Percentiles rank a stretch among this genome's conserved stretches.
Evolutionary conservation across 805 yeast genomes (phyloP).

Genomic region (Ogataea pini): DNA sequence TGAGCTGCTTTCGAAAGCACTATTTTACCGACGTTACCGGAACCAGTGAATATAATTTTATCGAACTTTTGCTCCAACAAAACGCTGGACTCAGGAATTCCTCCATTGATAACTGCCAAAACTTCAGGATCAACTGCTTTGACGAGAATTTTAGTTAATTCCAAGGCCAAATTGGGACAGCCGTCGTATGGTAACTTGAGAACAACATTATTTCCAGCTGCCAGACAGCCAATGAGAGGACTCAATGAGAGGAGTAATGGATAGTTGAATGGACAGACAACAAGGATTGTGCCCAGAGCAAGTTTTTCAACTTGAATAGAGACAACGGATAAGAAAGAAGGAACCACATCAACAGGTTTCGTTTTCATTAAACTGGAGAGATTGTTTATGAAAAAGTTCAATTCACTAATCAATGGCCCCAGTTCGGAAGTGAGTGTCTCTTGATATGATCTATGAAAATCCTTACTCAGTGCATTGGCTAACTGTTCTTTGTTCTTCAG

Average conservation of each 20-base stretch:
- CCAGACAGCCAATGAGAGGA: constrained; percentile 77
- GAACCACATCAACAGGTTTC: constrained; percentile 39
- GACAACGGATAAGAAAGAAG: constrained; percentile 35
- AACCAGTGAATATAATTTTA: constrained; percentile 86
- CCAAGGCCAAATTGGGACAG: constrained; percentile 59
- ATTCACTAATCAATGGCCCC: constrained; percentile 50
- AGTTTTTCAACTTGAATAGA: constrained; percentile 37
- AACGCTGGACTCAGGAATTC: constrained; percentile 55
- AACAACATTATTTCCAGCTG: constrained; percentile 81
- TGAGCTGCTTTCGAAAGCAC: constrained; percentile 84
- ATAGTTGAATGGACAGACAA: constrained; percentile 80
- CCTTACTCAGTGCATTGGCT: constrained; percentile 58
- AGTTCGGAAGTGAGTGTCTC: constrained; percentile 69
- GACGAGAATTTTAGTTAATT: constrained; percentile 56
- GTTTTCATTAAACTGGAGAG: constrained; percentile 65
- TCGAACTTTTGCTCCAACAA: constrained; percentile 67
- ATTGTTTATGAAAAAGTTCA: constrained; percentile 57
- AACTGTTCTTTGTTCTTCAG: constrained; percentile 57
- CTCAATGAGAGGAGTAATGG: constrained; percentile 65
- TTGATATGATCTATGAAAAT: constrained; percentile 61
- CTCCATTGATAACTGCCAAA: constrained; percentile 72
- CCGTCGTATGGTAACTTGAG: constrained; percentile 70
- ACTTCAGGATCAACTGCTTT: constrained; percentile 56
- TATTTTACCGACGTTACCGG: constrained; percentile 69
- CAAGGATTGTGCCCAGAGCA: constrained; percentile 65